A percentile compares a stretch with the other conserved stretches of the same genome.
phyloP scores from a whole-genome alignment of 2,329 filamentous ascomycete genomes.

The Sordariomycetes sp. region DNA sequence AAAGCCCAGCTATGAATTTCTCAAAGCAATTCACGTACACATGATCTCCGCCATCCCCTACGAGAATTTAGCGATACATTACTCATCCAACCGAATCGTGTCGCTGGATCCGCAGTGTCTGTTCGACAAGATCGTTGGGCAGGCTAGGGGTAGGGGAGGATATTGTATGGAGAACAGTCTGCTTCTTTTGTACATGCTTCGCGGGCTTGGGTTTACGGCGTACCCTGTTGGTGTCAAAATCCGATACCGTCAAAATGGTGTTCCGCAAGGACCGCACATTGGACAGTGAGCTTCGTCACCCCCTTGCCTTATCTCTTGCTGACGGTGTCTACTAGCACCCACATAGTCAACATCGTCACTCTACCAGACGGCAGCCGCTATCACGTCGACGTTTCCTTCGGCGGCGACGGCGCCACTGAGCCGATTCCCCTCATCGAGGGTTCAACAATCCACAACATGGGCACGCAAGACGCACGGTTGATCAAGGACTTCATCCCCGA shows the following conservation, averaged over 20 bases:
- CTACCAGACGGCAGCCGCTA: conserved; percentile 38
- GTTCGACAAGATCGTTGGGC: conserved; percentile 37
- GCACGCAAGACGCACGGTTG: conserved; percentile 46
- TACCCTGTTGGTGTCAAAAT: conserved; percentile 48
- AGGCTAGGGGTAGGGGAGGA: conserved; percentile 36
- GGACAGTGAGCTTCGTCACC: conserved; percentile 29
- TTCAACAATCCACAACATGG: conserved; percentile 36
- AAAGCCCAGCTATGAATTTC: conserved; percentile 18
- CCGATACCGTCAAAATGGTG: conserved; percentile 24
- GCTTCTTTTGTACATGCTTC: conserved; percentile 43
- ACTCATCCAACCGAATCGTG: conserved; percentile 27
- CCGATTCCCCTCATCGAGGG: conserved; percentile 44
- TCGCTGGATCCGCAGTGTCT: conserved; percentile 34
- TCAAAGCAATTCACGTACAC: conserved; percentile 29
- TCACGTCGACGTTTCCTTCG: conserved; percentile 55
- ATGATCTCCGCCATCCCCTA: conserved; percentile 44
- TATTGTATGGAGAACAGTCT: conserved; percentile 53
- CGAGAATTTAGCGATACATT: conserved; percentile 47
- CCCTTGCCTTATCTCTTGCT: conserved; percentile 8
- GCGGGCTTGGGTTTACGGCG: conserved; percentile 39
- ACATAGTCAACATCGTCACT: conserved; percentile 54
- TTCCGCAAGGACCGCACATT: conserved; percentile 30
- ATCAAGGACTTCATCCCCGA: conserved; percentile 37
- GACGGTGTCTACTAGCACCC: conserved; percentile 21
- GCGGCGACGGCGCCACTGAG: conserved; percentile 48